Evolutionary conservation across 2,329 filamentous ascomycete species (phyloP).

Genomic region (Pestalotiopsis sp.): DNA sequence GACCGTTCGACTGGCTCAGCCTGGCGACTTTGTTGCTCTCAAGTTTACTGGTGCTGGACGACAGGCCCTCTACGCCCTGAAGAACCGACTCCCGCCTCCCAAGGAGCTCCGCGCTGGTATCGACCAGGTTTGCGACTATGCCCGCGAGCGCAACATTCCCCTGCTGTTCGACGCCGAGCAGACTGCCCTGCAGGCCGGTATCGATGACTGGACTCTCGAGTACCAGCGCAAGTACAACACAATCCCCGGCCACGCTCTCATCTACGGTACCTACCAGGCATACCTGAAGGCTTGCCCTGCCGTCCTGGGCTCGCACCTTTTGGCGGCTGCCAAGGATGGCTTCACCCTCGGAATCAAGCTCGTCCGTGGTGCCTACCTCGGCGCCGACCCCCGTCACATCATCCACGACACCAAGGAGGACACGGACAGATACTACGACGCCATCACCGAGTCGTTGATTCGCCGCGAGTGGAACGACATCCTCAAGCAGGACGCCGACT

Average conservation of each 20-base stretch:
- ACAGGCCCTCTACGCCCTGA: slow-evolving; percentile 69
- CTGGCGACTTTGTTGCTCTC: slow-evolving; percentile 68
- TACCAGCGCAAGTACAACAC: slow-evolving; percentile 79
- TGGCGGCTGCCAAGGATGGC: slow-evolving; percentile 56
- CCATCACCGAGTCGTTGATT: slow-evolving; percentile 68
- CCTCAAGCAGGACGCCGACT: slow-evolving; percentile 50
- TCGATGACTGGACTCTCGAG: slow-evolving; percentile 78
- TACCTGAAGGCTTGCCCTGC: slow-evolving; percentile 68
- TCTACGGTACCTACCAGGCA: slow-evolving; percentile 82
- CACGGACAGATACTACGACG: slow-evolving; percentile 75
- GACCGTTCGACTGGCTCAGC: slow-evolving; percentile 73
- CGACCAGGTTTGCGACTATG: slow-evolving; percentile 73
- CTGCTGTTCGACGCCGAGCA: slow-evolving; percentile 89
- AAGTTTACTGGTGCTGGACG: slow-evolving; percentile 85
- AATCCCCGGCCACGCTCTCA: slow-evolving; percentile 60
- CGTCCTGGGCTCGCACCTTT: slow-evolving; percentile 62
- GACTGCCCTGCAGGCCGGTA: slow-evolving; percentile 74
- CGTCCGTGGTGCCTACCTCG: slow-evolving; percentile 75
- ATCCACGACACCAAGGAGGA: slow-evolving; percentile 74
- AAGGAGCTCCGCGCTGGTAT: slow-evolving; percentile 70
- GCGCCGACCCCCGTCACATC: slow-evolving; percentile 68
- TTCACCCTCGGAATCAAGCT: slow-evolving; percentile 76
- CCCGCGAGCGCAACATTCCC: slow-evolving; percentile 67
- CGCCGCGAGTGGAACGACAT: slow-evolving; percentile 61
- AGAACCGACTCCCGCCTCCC: slow-evolving; percentile 63